Evolutionary conservation across 805 yeast species (phyloP), one percentile per base, ranked within the genome.

Genomic region (Torulaspora delbrueckii): DNA sequence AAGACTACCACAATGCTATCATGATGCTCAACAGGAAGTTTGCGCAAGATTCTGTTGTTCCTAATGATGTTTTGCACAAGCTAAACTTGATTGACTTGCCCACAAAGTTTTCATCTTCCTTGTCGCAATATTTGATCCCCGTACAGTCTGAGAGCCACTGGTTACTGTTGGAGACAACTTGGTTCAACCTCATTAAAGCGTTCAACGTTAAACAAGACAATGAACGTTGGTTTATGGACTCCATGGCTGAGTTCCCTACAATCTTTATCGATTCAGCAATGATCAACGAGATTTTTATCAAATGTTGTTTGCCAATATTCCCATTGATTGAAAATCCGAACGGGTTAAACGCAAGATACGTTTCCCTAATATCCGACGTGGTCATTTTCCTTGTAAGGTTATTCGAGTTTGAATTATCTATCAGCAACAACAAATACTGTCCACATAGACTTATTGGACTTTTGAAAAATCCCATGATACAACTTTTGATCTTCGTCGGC

Each of bases 171-270:
- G 56, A 58, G 37, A 42, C 56, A 2, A 52, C 60, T 3, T 60
- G 65, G 65, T 57, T 58, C 38, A 58, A 57, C 19, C 55, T 57
- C 31, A 41, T 59, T 8, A 48, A 48, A 26, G 45, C 28, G 22
- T 30, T 50, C 27, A 35, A 37, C 26, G 43, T 42, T 13, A 47
- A 40, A 35, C 43, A 40, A 38, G 31, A 43, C 33, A 37, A 42
- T 8, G 46, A 47, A 23, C 25, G 37, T 8, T 43, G 49, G 47
- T 50, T 51, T 14, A 48, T 42, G 38, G 52, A 48, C 3, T 40
- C 47, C 19, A 41, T 40, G 23, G 45, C 52, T 3, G 46, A 46
- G 23, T 40, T 42, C 13, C 38, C 45, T 9, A 36, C 37, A 1
- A 32, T 49, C 5, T 46, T 37, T 24, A 33, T 57, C 13, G 54